phyloP scores from a whole-genome alignment of 257 asterid species.

The Cynanchum wilfordii region DNA sequence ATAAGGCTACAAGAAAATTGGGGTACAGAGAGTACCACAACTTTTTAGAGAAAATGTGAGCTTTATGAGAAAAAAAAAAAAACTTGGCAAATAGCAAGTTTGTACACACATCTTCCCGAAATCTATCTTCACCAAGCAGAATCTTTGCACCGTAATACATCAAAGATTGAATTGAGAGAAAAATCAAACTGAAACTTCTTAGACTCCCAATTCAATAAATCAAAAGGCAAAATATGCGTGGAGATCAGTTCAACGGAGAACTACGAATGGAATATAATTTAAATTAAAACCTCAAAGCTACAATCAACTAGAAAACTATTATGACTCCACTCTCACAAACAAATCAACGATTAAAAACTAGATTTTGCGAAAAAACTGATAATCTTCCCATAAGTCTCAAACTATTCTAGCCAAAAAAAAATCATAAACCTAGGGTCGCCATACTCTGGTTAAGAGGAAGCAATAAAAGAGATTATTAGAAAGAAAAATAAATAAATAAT shows the following conservation, averaged over 20 bases:
- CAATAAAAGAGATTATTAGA: background rate
- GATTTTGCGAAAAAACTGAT: background rate
- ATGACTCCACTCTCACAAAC: background rate
- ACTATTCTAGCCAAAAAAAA: background rate
- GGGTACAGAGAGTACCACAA: background rate
- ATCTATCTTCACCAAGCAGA: background rate
- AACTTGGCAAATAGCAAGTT: background rate
- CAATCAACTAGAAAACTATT: background rate
- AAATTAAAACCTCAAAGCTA: background rate
- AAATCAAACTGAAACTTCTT: background rate
- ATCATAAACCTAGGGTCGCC: background rate
- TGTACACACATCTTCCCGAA: background rate
- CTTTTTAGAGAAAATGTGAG: background rate
- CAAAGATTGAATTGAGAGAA: background rate
- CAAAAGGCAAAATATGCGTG: background rate
- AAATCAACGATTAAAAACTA: background rate
- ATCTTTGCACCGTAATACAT: background rate
- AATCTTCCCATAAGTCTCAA: background rate
- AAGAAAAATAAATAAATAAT: too few relatives aligned
- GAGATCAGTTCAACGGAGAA: background rate
- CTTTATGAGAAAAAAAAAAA: background rate
- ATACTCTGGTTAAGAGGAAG: too few relatives aligned
- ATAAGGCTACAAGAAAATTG: background rate
- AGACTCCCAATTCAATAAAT: background rate
- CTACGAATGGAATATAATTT: background rate